phyloP scores from a whole-genome alignment of 176 grass and related monocot species.

The Metroxylon sagu region DNA sequence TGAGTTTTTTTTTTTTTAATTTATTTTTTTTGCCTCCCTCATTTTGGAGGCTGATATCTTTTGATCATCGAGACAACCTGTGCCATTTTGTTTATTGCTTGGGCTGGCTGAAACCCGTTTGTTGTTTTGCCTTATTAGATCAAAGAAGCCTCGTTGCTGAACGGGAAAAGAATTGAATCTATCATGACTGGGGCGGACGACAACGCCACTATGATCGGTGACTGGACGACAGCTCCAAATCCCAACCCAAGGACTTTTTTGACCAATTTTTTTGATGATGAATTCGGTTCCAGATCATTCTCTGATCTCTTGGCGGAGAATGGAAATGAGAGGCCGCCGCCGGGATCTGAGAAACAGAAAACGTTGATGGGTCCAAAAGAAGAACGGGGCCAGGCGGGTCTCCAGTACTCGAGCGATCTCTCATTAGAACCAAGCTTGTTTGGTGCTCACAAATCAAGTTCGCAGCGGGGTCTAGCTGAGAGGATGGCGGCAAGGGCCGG shows the following conservation, averaged over 20 bases:
- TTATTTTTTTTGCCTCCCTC: too few relatives aligned
- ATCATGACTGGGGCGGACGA: slow-evolving; percentile 34
- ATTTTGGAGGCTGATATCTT: too few relatives aligned
- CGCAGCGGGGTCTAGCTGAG: slow-evolving; percentile 50
- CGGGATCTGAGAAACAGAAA: slow-evolving; percentile 24
- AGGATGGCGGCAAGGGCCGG: slow-evolving; percentile 73
- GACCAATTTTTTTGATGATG: slow-evolving; percentile 70
- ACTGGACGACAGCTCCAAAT: slow-evolving; percentile 50
- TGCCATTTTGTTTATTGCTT: neutral
- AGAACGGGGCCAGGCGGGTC: slow-evolving; percentile 20
- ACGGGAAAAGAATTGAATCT: neutral
- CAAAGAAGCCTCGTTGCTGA: slow-evolving; percentile 4
- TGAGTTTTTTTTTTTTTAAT: too few relatives aligned
- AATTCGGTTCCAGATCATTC: slow-evolving; percentile 45
- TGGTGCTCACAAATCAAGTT: slow-evolving; percentile 37
- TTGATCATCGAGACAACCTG: neutral
- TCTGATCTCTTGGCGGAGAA: slow-evolving; percentile 38
- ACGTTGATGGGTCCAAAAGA: slow-evolving; percentile 18
- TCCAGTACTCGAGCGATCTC: slow-evolving; percentile 27
- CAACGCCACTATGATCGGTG: slow-evolving; percentile 42
- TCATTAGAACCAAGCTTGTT: slow-evolving; percentile 32
- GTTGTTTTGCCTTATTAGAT: slow-evolving; percentile 20
- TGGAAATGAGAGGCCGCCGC: slow-evolving; percentile 16
- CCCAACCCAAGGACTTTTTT: slow-evolving; percentile 60
- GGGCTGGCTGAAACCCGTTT: neutral